Base-by-base conservation (phyloP, 1,139 yeast genomes). In the Scheffersomyces parashehatae region DNA sequence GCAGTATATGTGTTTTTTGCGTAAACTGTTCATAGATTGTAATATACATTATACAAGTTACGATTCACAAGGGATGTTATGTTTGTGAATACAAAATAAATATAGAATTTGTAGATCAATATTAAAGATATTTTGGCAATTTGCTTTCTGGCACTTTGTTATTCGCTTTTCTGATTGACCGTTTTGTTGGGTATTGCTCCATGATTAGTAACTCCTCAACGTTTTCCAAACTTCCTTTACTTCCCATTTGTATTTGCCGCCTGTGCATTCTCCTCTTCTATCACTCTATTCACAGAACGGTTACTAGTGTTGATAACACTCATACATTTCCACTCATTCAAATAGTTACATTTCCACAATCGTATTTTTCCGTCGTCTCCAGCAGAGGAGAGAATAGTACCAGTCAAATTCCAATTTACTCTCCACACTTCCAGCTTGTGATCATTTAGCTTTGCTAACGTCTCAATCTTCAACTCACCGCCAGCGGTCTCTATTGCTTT, bases 281-380 rank as follows among this genome's bases (percentile, higher is more conserved):
- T 26, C 37, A 35, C 20, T 16, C 41, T 16, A 30, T 20, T 38
- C 24, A 31, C 35, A 1, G 41, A 29, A 13, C 69, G 54, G 44
- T 64, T 67, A 51, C 85, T 87, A 3, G 93, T 88, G 51, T 87
- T 81, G 15, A 91, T 83, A 13, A 88, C 91, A 51, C 96, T 88
- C 84, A 91, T 83, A 61, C 97, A 90, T 65, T 87, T 90, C 79
- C 91, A 93, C 58, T 88, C 90, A 54, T 87, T 86, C 49, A 86
- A 77, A 62, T 87, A 89, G 36, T 88, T 82, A 35, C 96, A 79
- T 65, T 93, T 93, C 97, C 98, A 93, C 52, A 93, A 74, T 55
- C 97, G 75, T 13, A 93, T 83, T 52, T 85, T 83, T 5, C 97
- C 98, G 59, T 93, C 99, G 59, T 91, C 97, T 11, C 99, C 99